Base-by-base conservation (phyloP, 78 protist genomes). In the Goniomonas avonlea region DNA sequence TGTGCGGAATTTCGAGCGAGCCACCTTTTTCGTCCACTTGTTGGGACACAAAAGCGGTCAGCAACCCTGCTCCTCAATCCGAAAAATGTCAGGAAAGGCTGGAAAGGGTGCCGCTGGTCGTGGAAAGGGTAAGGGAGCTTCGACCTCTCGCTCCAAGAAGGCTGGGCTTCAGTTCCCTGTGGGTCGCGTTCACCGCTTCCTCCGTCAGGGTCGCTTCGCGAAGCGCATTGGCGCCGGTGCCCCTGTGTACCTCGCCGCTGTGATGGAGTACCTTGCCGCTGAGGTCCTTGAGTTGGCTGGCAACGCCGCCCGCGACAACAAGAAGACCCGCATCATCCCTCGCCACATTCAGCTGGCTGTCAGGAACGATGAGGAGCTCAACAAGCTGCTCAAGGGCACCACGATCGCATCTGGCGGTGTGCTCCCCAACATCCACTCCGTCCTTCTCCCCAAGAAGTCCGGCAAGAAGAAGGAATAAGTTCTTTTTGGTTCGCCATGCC, bases 371-470 rank as follows among this genome's bases (percentile, higher is more conserved):
- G 86, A 82, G 77, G 86, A 82, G 86, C 76, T 82, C 35, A 66
- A 73, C 77, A 70, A 59, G 73, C 70, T 83, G 18, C 73, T 83
- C 15, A 75, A 50, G 17, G 66, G 65, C n/a, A 78, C 70, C 34
- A 68, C 78, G 45, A 83, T 83, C 74, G 81, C 87, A 0, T 5
- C 60, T 18, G 87, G 87, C 21, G 87, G 87, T 55, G 87, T 83
- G 11, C 75, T 83, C 50, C 87, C 87, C 82, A 63, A 89, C 91
- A 91, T 93, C 89, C 91, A 91, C 89, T 0, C 41, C 38, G 82
- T 73, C 23, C 89, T 88, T 48, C 73, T 90, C 43, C 92, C 91
- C 76, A 78, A 84, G 83, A 88, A 85, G 84, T 32, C 43, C 53
- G 47, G 25, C 37, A 20, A 70, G 61, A 40, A 47, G 60, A 71